Evolutionary conservation across 169 alveolate species (phyloP).

Genomic region (Plasmodium gonderi): DNA sequence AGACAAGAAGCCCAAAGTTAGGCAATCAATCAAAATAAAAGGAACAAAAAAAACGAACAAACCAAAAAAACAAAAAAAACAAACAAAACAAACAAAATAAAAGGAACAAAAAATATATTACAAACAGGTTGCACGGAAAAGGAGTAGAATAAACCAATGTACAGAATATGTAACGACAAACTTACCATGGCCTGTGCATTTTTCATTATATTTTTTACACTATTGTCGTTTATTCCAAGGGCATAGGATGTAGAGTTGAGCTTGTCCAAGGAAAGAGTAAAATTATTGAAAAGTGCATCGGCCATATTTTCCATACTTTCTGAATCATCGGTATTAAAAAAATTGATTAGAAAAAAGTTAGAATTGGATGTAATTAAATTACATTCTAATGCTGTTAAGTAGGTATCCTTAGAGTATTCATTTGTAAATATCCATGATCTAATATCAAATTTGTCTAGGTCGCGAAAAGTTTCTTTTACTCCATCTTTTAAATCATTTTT

Average conservation of each 20-base stretch:
- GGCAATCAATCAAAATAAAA: too few relatives aligned
- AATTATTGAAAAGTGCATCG: conserved; percentile 63
- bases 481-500: conserved; percentile 62
- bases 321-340: background rate
- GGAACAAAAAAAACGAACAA: background rate
- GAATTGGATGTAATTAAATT: conserved; percentile 54
- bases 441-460: conserved; percentile 64
- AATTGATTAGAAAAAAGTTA: conserved; percentile 47
- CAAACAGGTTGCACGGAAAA: background rate
- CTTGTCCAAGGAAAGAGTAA: conserved; percentile 65
- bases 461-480: conserved; percentile 51
- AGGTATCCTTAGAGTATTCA: conserved; percentile 68
- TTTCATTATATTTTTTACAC: conserved; percentile 58
- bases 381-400: conserved; percentile 61
- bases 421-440: conserved; percentile 71
- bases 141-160: background rate
- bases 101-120: background rate
- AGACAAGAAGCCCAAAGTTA: too few relatives aligned
- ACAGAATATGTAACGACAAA: background rate
- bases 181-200: conserved; percentile 81
- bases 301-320: conserved; percentile 19
- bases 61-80: too few relatives aligned
- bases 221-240: conserved; percentile 38
- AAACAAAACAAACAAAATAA: too few relatives aligned
- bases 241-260: conserved; percentile 52